Evolutionary conservation across 306 rosid species (phyloP), one percentile per base, ranked within the genome.

Genomic region (Hylodesmum podocarpum): DNA sequence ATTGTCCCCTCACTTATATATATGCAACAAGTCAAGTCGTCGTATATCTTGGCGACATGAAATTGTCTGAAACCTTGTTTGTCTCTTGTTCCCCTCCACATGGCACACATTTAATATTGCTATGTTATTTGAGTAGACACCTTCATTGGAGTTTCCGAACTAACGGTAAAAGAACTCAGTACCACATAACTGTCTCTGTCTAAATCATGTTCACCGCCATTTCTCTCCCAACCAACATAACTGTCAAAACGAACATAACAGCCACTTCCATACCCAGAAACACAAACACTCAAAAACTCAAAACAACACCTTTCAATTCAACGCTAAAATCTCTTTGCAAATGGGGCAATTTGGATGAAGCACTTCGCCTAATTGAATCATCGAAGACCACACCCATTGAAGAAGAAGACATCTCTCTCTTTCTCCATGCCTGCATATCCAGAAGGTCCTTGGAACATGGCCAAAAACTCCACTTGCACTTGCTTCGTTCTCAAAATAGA

Each of bases 341-440:
- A 40, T 84, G 77, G 5, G 89, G 90, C 8, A 84, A 81, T 37
- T 66, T 87, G 51, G 90, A 84, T 0, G 87, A 86, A 6, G 94
- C 92, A 13, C 83, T 86, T 78, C 70, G 63, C 87, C 75, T 87
- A 1, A 80, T 87, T 37, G 78, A 87, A 80, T 81, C 89, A 51
- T 68, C 77, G 37, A 80, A 73, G 7, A 67, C 66, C 82, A 34
- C 65, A 8, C 50, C 64, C 73, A 64, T 72, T 61, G 73, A 75
- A 21, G 62, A 61, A n/a, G 66, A 76, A 22, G 79, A 78, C 25
- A 28, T 62, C 18, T 76, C 87, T 33, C 72, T 73, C 75, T 47
- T 87, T 70, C 90, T 89, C 72, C 88, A 87, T 46, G 66, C 86
- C 13, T 87, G 94, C 58, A 89, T 89, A 70, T 83, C 90, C 21